Evolutionary conservation across 352 stramenopile genomes (phyloP), one percentile per base, ranked within the genome.

Genomic region (Pythium biforme): DNA sequence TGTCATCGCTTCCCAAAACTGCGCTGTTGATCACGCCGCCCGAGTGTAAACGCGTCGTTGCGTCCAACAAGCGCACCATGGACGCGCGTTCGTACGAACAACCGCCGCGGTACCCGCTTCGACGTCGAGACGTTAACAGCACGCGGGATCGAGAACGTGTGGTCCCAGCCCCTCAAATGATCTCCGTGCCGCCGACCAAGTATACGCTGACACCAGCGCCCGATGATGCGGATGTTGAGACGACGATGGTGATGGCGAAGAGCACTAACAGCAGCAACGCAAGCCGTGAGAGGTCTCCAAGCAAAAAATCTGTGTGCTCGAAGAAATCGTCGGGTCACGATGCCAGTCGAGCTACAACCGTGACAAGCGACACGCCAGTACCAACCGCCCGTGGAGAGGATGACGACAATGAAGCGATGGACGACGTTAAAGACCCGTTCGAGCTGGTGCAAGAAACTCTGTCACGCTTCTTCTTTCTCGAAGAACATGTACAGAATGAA

Each of bases 21-120:
- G 83, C 86, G 11, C 60, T 95, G 47, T 52, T 93, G 1, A 75
- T 90, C 59, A 94, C 86, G 3, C 86, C 86, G 7, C 83, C 82
- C 31, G 58, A 78, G 22, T 86, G 79, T 50, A 88, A 89, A 43
- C 59, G 70, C 20, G 58, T 47, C 37, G 66, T 73, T 39, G 66
- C 61, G 22, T 69, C 66, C n/a, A 73, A 73, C 55, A 73, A 68
- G 20, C 66, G 66, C 25, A 62, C 23, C 1, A 66, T 64, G 55
- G 59, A 66, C 34, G 56, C 56, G 20, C 39, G 53, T 0, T 62
- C 63, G 40, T 66, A 64, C 39, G 64, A 71, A 10, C 64, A 39
- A 25, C 52, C 56, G 9, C 50, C 52, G 14, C 41, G 64, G 23
- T 62, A 71, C 27, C 45, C 64, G 40, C 57, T 64, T 52, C 53